Evolutionary conservation across 148 eudicot genomes (phyloP).

Genomic region (Vaccinium vitisidaea): DNA sequence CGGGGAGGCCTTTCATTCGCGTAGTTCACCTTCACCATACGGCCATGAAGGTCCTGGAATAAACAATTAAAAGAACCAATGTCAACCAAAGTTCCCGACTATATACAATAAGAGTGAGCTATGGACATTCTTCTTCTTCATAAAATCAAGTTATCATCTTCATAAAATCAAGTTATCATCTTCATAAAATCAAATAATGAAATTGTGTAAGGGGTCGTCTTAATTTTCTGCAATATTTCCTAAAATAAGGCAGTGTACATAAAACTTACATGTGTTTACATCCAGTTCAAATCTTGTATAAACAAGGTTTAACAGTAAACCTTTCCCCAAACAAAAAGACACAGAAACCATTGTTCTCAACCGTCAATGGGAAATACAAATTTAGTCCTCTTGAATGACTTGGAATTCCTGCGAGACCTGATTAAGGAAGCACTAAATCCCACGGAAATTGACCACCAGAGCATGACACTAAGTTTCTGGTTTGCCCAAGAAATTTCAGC

Average conservation of each 20-base stretch:
- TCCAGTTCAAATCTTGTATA: background rate
- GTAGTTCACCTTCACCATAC: conserved; percentile 61
- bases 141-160: background rate
- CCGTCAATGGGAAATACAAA: background rate
- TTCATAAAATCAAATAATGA: background rate
- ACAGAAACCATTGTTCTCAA: background rate
- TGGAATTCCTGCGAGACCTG: background rate
- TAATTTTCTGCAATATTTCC: background rate
- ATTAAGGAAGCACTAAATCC: background rate
- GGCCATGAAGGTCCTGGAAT: conserved; percentile 77
- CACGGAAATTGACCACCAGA: background rate
- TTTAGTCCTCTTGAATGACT: background rate
- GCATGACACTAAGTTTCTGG: background rate
- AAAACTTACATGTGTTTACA: background rate
- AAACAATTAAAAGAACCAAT: conserved; percentile 1
- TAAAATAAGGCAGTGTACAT: background rate
- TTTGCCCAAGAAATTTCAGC: background rate
- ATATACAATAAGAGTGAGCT: background rate
- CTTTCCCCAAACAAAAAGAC: no score
- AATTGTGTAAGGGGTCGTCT: background rate
- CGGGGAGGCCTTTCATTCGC: conserved; percentile 77
- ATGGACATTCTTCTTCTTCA: background rate
- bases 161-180: background rate
- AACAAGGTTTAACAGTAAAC: background rate
- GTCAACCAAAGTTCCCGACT: background rate